phyloP scores from a whole-genome alignment of 176 grass and related monocot genomes.

The sorghum (Sorghum bicolor) region Sorghum_bicolor_NCBIv3 NC_012873.2:64431501-64432000 shows the following conservation, averaged over 20 bases:
- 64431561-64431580: slow-evolving; percentile 56
- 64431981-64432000: background rate
- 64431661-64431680: background rate
- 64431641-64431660: background rate
- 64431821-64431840: slow-evolving; percentile 1
- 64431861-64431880: background rate
- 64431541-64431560: slow-evolving; percentile 49
- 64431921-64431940: background rate
- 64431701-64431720: background rate
- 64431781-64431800: slow-evolving; percentile 12
- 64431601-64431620: background rate
- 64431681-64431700: slow-evolving; percentile 17
- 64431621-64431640: background rate
- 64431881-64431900: background rate
- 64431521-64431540: slow-evolving; percentile 81
- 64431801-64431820: slow-evolving; percentile 32
- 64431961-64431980: background rate
- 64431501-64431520: slow-evolving; percentile 55
- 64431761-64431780: slow-evolving; percentile 6
- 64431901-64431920: too few relatives aligned
- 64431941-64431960: background rate
- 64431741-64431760: slow-evolving; percentile 37
- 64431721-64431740: slow-evolving; percentile 24
- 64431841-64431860: background rate
- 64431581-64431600: slow-evolving; percentile 63